These are phyloP conservation scores for Jaltomata sinuosa DNA, from an alignment of 257 asterid genomes.

Conservation along the genomic window DNA sequence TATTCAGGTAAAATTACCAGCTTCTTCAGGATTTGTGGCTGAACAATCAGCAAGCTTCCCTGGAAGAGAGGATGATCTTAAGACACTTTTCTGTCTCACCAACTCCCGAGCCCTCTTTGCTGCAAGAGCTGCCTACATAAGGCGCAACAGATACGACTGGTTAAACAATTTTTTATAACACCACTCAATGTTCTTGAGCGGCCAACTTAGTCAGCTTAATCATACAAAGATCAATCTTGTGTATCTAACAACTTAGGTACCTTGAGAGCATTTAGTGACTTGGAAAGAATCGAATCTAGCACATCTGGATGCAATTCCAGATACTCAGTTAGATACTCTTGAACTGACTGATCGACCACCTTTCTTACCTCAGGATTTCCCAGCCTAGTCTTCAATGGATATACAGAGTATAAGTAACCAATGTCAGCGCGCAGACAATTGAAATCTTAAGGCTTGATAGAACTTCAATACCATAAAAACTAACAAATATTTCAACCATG, in stretches of 20 bases:
- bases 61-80: constrained; percentile 90
- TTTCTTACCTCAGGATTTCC: constrained; percentile 96
- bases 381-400: constrained; percentile 66
- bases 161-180: not conserved
- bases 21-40: constrained; percentile 74
- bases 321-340: constrained; percentile 87
- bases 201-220: constrained; percentile 7
- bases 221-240: not conserved
- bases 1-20: constrained; percentile 35
- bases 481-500: not conserved
- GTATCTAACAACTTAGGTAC: constrained; percentile 22
- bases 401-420: not conserved
- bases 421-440: not conserved
- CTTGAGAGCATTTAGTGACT: constrained; percentile 94
- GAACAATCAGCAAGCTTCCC: constrained; percentile 99
- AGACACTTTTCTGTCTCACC: constrained; percentile 82
- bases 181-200: not conserved
- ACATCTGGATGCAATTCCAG: constrained; percentile 96
- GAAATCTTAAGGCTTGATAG: not conserved
- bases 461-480: not conserved
- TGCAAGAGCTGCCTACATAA: constrained; percentile 84
- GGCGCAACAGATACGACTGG: not conserved
- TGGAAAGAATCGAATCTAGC: constrained; percentile 74
- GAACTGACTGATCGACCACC: constrained; percentile 71
- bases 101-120: constrained; percentile 96